These are phyloP conservation scores for Solanum raphanifolium DNA, from an alignment of 257 asterid genomes.

Conservation along the genomic window DNA sequence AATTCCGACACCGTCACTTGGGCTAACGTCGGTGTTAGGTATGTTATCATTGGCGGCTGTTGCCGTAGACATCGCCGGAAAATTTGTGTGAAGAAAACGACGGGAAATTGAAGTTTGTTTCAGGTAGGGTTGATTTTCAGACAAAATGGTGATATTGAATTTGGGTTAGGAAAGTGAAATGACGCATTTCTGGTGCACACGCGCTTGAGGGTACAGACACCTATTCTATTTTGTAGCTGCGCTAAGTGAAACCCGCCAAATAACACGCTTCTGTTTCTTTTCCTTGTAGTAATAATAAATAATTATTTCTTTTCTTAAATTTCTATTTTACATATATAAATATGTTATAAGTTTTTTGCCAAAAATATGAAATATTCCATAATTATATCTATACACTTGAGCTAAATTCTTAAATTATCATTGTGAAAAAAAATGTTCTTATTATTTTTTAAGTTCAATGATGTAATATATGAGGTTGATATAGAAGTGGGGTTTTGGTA, in stretches of 20 bases:
- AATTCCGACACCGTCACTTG: conserved; percentile 8
- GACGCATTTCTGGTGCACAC: neutral
- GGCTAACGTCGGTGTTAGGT: neutral
- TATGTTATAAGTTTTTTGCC: neutral
- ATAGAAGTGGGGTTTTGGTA: neutral
- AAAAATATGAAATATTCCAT: neutral
- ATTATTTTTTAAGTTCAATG: neutral
- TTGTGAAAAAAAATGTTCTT: neutral
- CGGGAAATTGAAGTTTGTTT: neutral
- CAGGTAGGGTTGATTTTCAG: neutral
- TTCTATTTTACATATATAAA: too few relatives aligned
- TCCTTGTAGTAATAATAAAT: neutral
- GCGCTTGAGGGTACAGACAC: neutral
- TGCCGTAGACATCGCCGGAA: conserved; percentile 11
- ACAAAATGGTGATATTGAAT: neutral
- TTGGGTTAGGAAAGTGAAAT: neutral
- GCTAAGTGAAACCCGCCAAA: neutral
- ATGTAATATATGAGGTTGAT: too few relatives aligned
- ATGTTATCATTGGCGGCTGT: neutral
- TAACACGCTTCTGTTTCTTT: neutral
- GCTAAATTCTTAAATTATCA: neutral
- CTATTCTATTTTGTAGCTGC: neutral
- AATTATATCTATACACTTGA: neutral
- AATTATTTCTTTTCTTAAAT: too few relatives aligned
- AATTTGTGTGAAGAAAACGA: neutral